These are phyloP conservation scores for barrel medic (Medicago truncatula) DNA, from an alignment of 306 rosid species.

Conservation along the genomic window DNA sequence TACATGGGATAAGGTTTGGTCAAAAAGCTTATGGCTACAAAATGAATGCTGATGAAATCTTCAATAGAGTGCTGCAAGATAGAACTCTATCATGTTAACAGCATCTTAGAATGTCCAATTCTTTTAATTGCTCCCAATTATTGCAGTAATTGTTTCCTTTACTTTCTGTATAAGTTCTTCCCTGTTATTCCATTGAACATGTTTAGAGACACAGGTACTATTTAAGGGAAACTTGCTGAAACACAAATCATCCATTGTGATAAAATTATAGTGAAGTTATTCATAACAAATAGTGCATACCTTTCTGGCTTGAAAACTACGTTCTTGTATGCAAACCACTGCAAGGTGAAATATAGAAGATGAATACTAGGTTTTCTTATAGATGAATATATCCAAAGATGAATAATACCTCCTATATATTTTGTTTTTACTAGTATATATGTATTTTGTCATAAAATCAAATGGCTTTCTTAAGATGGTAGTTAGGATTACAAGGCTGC, in stretches of 20 bases:
- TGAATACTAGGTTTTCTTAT: background rate
- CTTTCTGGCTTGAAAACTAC: constrained; percentile 79
- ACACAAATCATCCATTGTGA: background rate
- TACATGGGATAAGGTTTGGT: constrained; percentile 46
- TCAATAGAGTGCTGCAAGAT: constrained; percentile 52
- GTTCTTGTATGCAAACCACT: constrained; percentile 88
- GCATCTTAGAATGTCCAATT: constrained; percentile 44
- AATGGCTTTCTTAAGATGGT: background rate
- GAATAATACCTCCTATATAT: too few relatives aligned
- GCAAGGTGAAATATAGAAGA: constrained; percentile 41
- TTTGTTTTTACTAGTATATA: too few relatives aligned
- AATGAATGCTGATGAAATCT: constrained; percentile 46
- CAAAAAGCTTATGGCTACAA: constrained; percentile 48
- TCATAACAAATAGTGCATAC: constrained; percentile 48
- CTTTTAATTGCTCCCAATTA: constrained; percentile 75
- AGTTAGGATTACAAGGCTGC: background rate
- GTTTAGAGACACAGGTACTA: constrained; percentile 10
- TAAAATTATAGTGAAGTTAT: background rate
- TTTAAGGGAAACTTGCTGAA: background rate
- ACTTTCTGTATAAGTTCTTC: constrained; percentile 64
- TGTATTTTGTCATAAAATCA: background rate
- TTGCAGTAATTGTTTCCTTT: constrained; percentile 64
- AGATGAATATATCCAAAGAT: background rate
- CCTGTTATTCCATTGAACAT: constrained; percentile 58
- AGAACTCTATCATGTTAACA: constrained; percentile 41